Evolutionary conservation across 1,139 yeast species (phyloP), one percentile per base, ranked within the genome.

Genomic region (Yamadazyma dushanensis): DNA sequence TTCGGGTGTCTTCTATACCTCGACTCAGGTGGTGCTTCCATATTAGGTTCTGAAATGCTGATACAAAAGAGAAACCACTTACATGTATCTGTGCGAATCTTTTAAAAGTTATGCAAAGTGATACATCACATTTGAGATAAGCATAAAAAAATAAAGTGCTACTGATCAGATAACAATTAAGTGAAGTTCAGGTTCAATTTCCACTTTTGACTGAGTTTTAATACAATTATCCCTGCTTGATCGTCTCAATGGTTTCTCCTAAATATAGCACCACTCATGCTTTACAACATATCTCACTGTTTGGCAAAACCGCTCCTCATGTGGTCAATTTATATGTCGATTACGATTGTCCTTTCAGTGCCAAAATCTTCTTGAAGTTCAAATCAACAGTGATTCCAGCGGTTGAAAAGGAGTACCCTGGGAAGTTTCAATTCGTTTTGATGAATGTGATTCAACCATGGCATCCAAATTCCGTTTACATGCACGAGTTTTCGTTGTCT

Each of bases 361-460:
- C 73, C 31, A 84, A 78, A 54, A 49, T 84, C 39, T 88, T 71
- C 63, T 60, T 66, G 43, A 80, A 80, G 38, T 58, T 86, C 44
- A 66, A 71, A 43, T 56, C 64, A 10, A 65, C 66, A 16, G 70
- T 85, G 11, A 68, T 81, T 26, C 88, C 89, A 5, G 46, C 58
- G 25, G 59, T 81, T 36, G 70, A 76, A 35, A 44, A 59, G 32
- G 57, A 64, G 35, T 64, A 70, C 42, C 78, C 81, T 0, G 71
- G 69, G 36, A 57, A 70, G 43, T 77, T 81, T 50, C 79, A 78
- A 49, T 68, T 82, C 40, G 73, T 76, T 3, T 72, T 76, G 54
- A 72, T 82, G 44, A 81, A 84, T 48, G 88, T 82, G 23, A 68
- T 83, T 25, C 95, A 87, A 59, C 92, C 94, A 46, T 87, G 95